These are phyloP conservation scores for Phytopythium vexans DNA, from an alignment of 352 stramenopile genomes.

Conservation along the genomic window DNA sequence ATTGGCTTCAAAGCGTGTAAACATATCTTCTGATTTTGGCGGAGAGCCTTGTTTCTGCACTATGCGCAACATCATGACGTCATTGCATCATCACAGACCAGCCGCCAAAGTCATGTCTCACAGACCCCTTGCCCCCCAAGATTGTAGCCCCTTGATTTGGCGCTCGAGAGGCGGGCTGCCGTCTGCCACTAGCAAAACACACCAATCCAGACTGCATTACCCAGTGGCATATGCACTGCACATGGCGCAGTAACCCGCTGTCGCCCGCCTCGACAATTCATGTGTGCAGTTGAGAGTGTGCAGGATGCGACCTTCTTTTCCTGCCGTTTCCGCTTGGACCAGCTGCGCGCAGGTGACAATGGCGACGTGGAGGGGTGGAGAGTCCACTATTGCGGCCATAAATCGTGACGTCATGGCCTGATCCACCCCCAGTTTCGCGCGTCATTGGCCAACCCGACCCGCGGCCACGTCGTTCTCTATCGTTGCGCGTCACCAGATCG, in stretches of 20 bases:
- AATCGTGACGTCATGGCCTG: conserved; percentile 10
- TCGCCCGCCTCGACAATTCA: neutral
- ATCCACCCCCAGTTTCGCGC: conserved; percentile 10
- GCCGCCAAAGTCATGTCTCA: conserved; percentile 1
- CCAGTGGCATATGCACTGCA: neutral
- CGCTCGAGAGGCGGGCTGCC: neutral
- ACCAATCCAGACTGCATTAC: too few species aligned
- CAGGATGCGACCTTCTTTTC: neutral
- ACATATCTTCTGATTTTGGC: neutral
- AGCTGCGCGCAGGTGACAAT: conserved; percentile 2
- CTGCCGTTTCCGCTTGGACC: neutral
- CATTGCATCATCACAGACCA: conserved; percentile 7
- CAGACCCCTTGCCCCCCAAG: neutral
- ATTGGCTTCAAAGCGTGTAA: neutral
- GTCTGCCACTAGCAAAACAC: too few species aligned
- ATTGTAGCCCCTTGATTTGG: neutral
- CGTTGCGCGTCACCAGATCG: conserved; percentile 29
- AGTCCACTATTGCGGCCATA: conserved; percentile 2
- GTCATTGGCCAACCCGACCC: conserved; percentile 14
- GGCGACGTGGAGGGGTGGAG: conserved; percentile 19
- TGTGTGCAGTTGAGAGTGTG: too few species aligned
- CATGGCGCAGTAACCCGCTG: neutral
- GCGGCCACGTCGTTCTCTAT: conserved; percentile 7
- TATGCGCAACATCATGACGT: conserved; percentile 3
- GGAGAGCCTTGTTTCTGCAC: neutral